Percentiles rank a stretch among this genome's conserved stretches.
These are phyloP conservation scores for Auriscalpium orientale DNA, from an alignment of 768 basidiomycete genomes.

Conservation along the genomic window DNA sequence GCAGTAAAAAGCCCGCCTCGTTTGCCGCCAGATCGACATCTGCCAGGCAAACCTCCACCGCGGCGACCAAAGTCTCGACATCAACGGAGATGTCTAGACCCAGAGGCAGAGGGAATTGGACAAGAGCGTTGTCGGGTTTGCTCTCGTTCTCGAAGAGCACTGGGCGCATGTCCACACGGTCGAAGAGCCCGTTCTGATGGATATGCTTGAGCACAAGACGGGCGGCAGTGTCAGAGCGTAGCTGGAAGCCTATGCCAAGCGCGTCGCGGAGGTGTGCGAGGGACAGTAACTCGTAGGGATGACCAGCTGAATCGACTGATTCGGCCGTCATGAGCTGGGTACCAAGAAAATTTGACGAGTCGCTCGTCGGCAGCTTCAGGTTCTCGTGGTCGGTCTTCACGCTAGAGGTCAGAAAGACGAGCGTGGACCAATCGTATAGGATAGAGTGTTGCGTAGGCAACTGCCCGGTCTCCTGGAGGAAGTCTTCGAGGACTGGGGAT, in stretches of 20 bases:
- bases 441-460: constrained; percentile 36
- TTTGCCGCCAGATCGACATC: constrained; percentile 69
- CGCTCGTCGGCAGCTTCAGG: constrained; percentile 4
- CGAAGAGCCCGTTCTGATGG: constrained; percentile 54
- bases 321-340: constrained; percentile 26
- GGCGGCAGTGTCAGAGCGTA: constrained; percentile 47
- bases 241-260: constrained; percentile 49
- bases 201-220: constrained; percentile 51
- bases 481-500: constrained; percentile 45
- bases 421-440: constrained; percentile 61
- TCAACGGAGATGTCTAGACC: constrained; percentile 64
- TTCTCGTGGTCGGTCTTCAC: constrained; percentile 33
- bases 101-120: constrained; percentile 61
- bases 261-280: constrained; percentile 53
- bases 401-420: constrained; percentile 53
- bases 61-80: constrained; percentile 64
- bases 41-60: constrained; percentile 62
- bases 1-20: constrained; percentile 63
- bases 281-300: constrained; percentile 51
- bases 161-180: constrained; percentile 32
- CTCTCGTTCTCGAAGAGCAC: constrained; percentile 29
- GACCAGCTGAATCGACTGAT: constrained; percentile 21
- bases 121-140: constrained; percentile 31
- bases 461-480: constrained; percentile 41
- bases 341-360: constrained; percentile 40